A percentile compares a stretch with the other conserved stretches of the same genome.
Conservation (phyloP, 129 eudicot species). For the Cynara cardunculus region DNA sequence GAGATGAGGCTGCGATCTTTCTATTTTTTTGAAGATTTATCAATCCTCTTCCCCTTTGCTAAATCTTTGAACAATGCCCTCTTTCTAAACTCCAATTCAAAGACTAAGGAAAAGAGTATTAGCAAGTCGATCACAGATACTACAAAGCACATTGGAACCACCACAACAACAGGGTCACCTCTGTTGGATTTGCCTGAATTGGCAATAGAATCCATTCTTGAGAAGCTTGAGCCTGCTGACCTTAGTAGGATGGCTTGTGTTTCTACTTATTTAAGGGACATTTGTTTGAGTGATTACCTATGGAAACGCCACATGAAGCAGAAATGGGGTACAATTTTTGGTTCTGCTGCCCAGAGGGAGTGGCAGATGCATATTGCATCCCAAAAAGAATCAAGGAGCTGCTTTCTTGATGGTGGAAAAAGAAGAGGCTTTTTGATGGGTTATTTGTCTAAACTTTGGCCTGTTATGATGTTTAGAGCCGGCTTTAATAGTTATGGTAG, state of each 20-base stretch:
- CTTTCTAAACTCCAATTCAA: conserved; percentile 10
- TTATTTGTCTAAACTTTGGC: conserved; percentile 38
- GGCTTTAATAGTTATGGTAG: not conserved
- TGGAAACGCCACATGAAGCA: conserved; percentile 61
- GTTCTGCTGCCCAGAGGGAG: conserved; percentile 46
- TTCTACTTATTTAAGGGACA: conserved; percentile 46
- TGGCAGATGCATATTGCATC: conserved; percentile 62
- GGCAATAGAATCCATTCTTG: conserved; percentile 65
- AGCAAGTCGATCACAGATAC: conserved; percentile 8
- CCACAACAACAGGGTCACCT: conserved; percentile 8
- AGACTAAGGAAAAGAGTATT: conserved; percentile 14
- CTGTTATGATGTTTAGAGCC: conserved; percentile 27
- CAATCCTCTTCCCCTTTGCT: conserved; percentile 10
- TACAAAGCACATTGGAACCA: conserved; percentile 6
- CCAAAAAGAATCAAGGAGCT: conserved; percentile 19
- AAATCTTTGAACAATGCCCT: conserved; percentile 24
- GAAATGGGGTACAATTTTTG: conserved; percentile 63
- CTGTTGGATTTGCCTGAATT: conserved; percentile 76
- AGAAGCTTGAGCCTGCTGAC: conserved; percentile 62
- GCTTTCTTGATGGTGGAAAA: conserved; percentile 12
- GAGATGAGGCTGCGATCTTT: conserved; percentile 39
- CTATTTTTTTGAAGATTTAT: conserved; percentile 45
- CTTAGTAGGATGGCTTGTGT: conserved; percentile 63
- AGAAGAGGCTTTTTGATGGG: conserved; percentile 27
- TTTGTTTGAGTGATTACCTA: conserved; percentile 47